A percentile compares a stretch with the other conserved stretches of the same genome.
These are phyloP conservation scores for Blastobotrys buckinghamii DNA, from an alignment of 1,139 yeast species.

Conservation along the genomic window DNA sequence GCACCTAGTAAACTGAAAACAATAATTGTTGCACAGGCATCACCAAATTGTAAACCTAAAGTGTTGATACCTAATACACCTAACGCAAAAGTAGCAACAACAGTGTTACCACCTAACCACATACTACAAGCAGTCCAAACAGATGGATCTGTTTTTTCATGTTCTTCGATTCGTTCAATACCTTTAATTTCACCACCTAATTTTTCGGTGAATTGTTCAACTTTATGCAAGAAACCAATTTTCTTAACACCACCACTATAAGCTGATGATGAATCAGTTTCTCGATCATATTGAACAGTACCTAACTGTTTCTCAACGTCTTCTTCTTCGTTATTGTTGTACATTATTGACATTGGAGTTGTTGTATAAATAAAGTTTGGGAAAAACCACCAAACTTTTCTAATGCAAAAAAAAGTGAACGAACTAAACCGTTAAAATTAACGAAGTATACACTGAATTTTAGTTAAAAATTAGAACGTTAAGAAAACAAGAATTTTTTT, in stretches of 20 bases:
- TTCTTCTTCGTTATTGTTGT: too few species aligned
- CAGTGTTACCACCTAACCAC: constrained; percentile 94
- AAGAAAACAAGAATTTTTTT: background rate
- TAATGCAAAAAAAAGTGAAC: background rate
- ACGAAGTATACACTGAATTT: background rate
- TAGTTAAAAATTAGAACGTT: background rate
- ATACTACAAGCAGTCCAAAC: constrained; percentile 70
- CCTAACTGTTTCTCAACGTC: constrained; percentile 56
- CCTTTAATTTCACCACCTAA: constrained; percentile 54
- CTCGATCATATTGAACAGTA: too few species aligned
- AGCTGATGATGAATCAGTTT: background rate
- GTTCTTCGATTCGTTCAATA: constrained; percentile 61
- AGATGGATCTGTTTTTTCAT: constrained; percentile 57
- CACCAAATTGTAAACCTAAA: constrained; percentile 58
- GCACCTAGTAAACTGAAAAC: constrained; percentile 72
- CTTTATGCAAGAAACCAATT: background rate
- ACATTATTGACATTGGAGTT: too few species aligned
- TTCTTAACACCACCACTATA: background rate
- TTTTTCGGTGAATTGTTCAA: background rate
- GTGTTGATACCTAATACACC: constrained; percentile 69
- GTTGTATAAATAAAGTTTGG: too few species aligned
- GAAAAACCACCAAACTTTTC: too few species aligned
- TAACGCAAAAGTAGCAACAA: constrained; percentile 73
- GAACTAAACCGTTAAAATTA: background rate
- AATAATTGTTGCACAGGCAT: constrained; percentile 53